A percentile compares a stretch with the other conserved stretches of the same genome.
Evolutionary conservation across 108 stramenopile species (phyloP).

Genomic region (Cyclotella sp.): DNA sequence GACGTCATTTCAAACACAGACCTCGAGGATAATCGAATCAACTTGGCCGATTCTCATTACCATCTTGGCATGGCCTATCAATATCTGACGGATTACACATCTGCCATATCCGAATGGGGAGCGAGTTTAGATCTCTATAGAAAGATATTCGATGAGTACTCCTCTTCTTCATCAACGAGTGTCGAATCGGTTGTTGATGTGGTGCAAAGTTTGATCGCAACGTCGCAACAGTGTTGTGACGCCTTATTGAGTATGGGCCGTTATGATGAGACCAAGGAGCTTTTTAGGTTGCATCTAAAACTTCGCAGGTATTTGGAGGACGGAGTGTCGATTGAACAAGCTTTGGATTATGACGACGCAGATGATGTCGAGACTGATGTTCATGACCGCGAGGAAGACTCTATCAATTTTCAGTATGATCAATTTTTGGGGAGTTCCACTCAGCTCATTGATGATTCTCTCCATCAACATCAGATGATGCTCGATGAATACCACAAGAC

Average conservation of each 20-base stretch:
- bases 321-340: slow-evolving; percentile 3
- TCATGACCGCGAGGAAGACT: not conserved
- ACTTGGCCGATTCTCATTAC: slow-evolving; percentile 1
- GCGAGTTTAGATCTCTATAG: slow-evolving; percentile 2
- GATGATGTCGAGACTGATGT: not conserved
- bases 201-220: slow-evolving; percentile 1
- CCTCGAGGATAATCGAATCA: not conserved
- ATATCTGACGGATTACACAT: not conserved
- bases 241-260: not conserved
- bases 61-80: slow-evolving; percentile 10
- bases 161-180: not conserved
- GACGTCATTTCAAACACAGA: not conserved
- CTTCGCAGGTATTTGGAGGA: not conserved
- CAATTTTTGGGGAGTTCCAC: not conserved
- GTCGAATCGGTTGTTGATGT: not conserved
- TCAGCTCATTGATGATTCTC: not conserved
- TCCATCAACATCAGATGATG: not conserved
- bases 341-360: not conserved
- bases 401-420: not conserved
- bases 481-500: slow-evolving; percentile 3
- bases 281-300: not conserved
- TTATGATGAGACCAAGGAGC: not conserved
- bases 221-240: not conserved
- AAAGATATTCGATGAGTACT: not conserved
- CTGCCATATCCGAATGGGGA: slow-evolving; percentile 7